These are phyloP conservation scores for Plectosphaerella sp. DNA, from an alignment of 2,329 filamentous ascomycete genomes.

Conservation along the genomic window DNA sequence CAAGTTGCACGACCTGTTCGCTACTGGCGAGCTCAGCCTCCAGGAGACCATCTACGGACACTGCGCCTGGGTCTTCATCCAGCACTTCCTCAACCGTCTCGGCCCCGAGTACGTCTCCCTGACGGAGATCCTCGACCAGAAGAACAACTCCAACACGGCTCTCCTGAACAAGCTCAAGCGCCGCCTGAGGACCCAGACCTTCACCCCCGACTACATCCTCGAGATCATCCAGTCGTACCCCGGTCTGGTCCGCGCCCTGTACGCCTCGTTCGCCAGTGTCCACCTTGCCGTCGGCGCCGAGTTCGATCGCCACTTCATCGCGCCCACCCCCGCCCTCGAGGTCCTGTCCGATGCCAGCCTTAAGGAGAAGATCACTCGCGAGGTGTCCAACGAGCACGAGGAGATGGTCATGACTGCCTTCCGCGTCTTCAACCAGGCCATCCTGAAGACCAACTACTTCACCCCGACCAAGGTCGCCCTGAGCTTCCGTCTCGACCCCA, in stretches of 20 bases:
- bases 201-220: constrained; percentile 95
- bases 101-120: constrained; percentile 89
- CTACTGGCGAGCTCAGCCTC: constrained; percentile 77
- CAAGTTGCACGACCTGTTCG: constrained; percentile 89
- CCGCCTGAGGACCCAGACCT: constrained; percentile 90
- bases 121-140: constrained; percentile 71
- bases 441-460: constrained; percentile 96
- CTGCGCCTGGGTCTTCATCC: constrained; percentile 95
- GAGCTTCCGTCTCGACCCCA: constrained; percentile 88
- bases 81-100: constrained; percentile 95
- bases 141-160: constrained; percentile 43
- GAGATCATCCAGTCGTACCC: constrained; percentile 95
- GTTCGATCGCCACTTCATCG: constrained; percentile 44
- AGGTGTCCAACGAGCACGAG: constrained; percentile 89
- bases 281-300: constrained; percentile 60
- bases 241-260: constrained; percentile 78
- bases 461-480: constrained; percentile 97
- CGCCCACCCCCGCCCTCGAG: constrained; percentile 54
- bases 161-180: constrained; percentile 74
- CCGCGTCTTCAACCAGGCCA: constrained; percentile 87
- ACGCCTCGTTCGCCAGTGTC: constrained; percentile 84
- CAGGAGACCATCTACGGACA: constrained; percentile 98
- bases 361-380: constrained; percentile 71
- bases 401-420: constrained; percentile 98
- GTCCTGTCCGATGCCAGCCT: constrained; percentile 73